phyloP scores from a whole-genome alignment of 164 flowering plant species.

The Nelumbo lutea region DNA sequence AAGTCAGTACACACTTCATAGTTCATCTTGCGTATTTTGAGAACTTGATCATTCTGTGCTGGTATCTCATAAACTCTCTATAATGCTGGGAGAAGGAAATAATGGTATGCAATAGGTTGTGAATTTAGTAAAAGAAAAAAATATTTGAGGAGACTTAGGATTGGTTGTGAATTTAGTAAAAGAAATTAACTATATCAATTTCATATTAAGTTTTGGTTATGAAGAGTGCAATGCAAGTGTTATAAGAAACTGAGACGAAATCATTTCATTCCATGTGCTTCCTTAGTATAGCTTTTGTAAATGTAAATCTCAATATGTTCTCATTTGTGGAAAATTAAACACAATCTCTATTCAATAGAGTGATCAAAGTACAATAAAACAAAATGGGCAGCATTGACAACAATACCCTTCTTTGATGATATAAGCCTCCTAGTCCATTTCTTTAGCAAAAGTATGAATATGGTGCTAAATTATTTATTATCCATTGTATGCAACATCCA shows the following conservation, averaged over 20 bases:
- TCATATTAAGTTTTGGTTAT: too few relatives aligned
- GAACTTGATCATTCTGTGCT: not conserved
- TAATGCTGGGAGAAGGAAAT: not conserved
- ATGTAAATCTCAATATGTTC: not conserved
- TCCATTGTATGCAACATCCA: not conserved
- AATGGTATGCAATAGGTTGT: not conserved
- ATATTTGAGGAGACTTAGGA: not conserved
- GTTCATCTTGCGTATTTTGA: not conserved
- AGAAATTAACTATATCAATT: too few relatives aligned
- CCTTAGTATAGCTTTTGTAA: too few relatives aligned
- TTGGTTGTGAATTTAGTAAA: not conserved
- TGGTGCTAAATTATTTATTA: too few relatives aligned
- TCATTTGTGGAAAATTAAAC: not conserved
- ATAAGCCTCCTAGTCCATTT: too few relatives aligned
- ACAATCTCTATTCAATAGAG: not conserved
- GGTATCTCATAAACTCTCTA: not conserved
- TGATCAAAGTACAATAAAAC: not conserved
- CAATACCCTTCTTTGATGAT: too few relatives aligned
- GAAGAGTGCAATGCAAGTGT: too few relatives aligned
- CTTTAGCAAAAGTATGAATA: not conserved
- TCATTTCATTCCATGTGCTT: too few relatives aligned
- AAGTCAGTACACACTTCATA: too few relatives aligned
- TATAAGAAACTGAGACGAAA: too few relatives aligned
- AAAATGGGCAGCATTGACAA: not conserved
- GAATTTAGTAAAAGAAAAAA: not conserved